Conservation (phyloP, 192 early-diverging fungal genomes). For the Geosiphon pyriformis region DNA sequence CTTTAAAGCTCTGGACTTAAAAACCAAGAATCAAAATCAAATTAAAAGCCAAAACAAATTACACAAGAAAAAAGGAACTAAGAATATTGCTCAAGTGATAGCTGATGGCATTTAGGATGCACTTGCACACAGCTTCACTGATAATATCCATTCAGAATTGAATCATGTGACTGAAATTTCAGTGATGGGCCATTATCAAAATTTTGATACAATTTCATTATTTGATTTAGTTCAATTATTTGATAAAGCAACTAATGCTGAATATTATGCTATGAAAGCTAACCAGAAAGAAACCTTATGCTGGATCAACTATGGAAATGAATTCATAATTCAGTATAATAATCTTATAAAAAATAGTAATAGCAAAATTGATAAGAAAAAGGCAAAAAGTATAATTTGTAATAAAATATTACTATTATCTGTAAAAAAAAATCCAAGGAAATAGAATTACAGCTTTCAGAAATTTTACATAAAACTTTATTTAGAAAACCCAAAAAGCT, state of each 20-base stretch:
- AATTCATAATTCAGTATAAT: constrained; percentile 7
- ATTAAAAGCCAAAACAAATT: constrained; percentile 17
- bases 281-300: constrained; percentile 13
- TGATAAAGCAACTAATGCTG: constrained; percentile 17
- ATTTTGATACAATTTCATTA: constrained; percentile 8
- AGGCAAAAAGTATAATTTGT: constrained; percentile 18
- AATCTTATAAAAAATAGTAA: constrained; percentile 10
- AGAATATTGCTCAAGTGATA: constrained; percentile 25
- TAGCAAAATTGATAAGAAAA: constrained; percentile 13
- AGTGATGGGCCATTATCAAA: not conserved
- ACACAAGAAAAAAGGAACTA: constrained; percentile 23
- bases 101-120: constrained; percentile 17
- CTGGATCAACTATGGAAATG: constrained; percentile 3
- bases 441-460: constrained; percentile 12
- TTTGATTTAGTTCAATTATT: constrained; percentile 12
- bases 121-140: not conserved
- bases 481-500: constrained; percentile 14
- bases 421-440: constrained; percentile 14
- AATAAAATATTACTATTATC: constrained; percentile 22
- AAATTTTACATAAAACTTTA: constrained; percentile 9
- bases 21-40: constrained; percentile 18
- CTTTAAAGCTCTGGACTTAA: not conserved
- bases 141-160: not conserved
- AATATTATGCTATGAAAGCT: constrained; percentile 15
- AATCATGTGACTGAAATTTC: constrained; percentile 16